phyloP scores from a whole-genome alignment of 2,329 filamentous ascomycete genomes.

The Gaeumannomyces sp. region DNA sequence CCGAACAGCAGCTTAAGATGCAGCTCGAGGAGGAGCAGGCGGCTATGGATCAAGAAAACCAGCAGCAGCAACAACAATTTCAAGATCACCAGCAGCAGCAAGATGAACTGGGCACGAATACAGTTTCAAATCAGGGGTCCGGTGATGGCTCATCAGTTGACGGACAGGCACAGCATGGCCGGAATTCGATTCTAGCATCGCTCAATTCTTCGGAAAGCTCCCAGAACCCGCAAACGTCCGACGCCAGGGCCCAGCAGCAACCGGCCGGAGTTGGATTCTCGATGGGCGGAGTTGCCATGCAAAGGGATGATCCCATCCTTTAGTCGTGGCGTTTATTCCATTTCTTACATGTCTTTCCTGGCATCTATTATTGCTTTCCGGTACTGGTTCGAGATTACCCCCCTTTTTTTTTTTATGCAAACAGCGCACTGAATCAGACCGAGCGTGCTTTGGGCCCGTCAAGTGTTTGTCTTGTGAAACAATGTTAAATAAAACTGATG shows the following conservation, averaged over 20 bases:
- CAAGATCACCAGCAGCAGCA: slow-evolving; percentile 17
- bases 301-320: slow-evolving; percentile 26
- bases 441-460: too few relatives aligned
- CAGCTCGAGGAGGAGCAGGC: slow-evolving; percentile 5
- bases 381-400: neutral
- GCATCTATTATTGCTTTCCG: neutral
- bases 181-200: too few relatives aligned
- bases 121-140: neutral
- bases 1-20: slow-evolving; percentile 18
- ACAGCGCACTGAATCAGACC: too few relatives aligned
- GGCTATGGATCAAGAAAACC: slow-evolving; percentile 21
- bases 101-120: slow-evolving; percentile 5
- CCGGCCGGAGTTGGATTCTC: slow-evolving; percentile 15
- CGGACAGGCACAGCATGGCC: neutral
- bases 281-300: slow-evolving; percentile 38
- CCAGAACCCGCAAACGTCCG: neutral
- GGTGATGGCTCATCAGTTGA: neutral
- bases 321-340: neutral
- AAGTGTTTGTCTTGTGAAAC: too few relatives aligned
- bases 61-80: slow-evolving; percentile 20
- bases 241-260: slow-evolving; percentile 1
- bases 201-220: too few relatives aligned
- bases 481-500: too few relatives aligned
- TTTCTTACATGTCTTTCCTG: neutral
- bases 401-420: neutral